Base-by-base conservation (phyloP, 2,329 filamentous ascomycete species). In the Monosporascus ibericus region DNA sequence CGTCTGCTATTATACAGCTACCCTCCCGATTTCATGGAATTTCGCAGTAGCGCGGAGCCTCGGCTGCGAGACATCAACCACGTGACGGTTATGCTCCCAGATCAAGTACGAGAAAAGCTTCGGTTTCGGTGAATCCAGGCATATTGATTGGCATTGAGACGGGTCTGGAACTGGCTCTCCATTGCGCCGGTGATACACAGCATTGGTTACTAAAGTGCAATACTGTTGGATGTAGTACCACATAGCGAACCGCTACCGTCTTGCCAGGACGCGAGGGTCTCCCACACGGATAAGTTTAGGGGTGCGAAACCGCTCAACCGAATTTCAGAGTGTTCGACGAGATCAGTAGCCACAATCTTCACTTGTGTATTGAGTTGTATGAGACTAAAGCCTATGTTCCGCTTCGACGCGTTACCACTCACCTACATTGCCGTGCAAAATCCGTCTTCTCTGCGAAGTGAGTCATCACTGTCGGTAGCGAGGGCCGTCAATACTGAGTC, bases 41-140 rank as follows among this genome's bases (percentile, higher is more conserved):
- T 27, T 44, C 14, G 18, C 14, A 46, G 39, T 11, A 42, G 22
- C 22, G 39, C 20, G 39, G 39, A 24, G 39, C 4, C n/a, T 24
- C 39, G 4, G 39, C 39, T 42, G 14, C 24, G 15, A 46, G 24
- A 46, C 42, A 46, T 17, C 42, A 14, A 22, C 42, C 42, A 17
- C 24, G 20, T 46, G 42, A 50, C 51, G 51, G 48, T 50, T 50
- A 46, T 49, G 51, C 53, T 46, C 47, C 44, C 40, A 49, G 53
- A 53, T 52, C 50, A 53, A 55, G 50, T 24, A 22, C 11, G 25
- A 7, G 5, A 17, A 46, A 46, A 8, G 8, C 8, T 11, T 46
- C 24, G 15, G 11, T 8, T 30, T 46, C 42, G 42, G 42, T 46
- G 42, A 46, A 15, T 46, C 24, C 22, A 27, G n/a, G 42, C 42